Percentiles rank a stretch among this genome's conserved stretches.
phyloP scores from a whole-genome alignment of 2,329 filamentous ascomycete species.

The Verticillium alfalfae region DNA sequence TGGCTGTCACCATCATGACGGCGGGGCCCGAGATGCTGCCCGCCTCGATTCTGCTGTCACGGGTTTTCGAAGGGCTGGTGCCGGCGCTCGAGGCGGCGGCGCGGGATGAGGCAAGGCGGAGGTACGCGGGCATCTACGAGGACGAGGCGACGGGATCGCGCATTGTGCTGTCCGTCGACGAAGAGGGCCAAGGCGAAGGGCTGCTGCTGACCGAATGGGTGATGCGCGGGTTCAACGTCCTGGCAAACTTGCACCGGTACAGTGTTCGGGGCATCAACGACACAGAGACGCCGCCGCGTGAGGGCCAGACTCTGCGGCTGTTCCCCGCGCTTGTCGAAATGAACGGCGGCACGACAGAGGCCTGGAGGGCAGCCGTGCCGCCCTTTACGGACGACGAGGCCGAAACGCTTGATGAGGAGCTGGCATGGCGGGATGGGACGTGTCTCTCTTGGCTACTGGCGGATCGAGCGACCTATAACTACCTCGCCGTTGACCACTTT shows the following conservation, averaged over 20 bases:
- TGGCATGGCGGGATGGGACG: neutral
- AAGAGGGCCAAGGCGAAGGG: slow-evolving; percentile 31
- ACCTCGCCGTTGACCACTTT: slow-evolving; percentile 17
- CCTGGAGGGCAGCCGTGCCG: slow-evolving; percentile 25
- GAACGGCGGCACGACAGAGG: slow-evolving; percentile 8
- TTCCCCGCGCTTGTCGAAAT: slow-evolving; percentile 7
- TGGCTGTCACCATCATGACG: slow-evolving; percentile 33
- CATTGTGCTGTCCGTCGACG: slow-evolving; percentile 12
- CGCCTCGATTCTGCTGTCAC: neutral
- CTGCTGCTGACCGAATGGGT: slow-evolving; percentile 30
- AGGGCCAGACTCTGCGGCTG: slow-evolving; percentile 11
- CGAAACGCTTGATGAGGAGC: neutral
- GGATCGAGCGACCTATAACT: slow-evolving; percentile 25
- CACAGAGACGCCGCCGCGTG: slow-evolving; percentile 2
- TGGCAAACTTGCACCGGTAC: slow-evolving; percentile 25
- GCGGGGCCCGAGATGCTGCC: slow-evolving; percentile 17
- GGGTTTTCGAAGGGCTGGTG: slow-evolving; percentile 25
- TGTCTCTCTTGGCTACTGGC: slow-evolving; percentile 8
- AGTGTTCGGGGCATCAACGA: slow-evolving; percentile 2
- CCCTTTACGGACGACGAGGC: neutral
- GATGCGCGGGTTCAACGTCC: slow-evolving; percentile 33
- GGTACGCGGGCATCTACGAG: slow-evolving; percentile 29
- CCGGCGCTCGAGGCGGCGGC: slow-evolving; percentile 36
- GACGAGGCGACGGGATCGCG: slow-evolving; percentile 30
- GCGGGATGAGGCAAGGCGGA: slow-evolving; percentile 23